Percentiles rank a stretch among this genome's conserved stretches.
phyloP scores from a whole-genome alignment of 1,284 basidiomycete genomes.

The Ganoderma leucocontextum region DNA sequence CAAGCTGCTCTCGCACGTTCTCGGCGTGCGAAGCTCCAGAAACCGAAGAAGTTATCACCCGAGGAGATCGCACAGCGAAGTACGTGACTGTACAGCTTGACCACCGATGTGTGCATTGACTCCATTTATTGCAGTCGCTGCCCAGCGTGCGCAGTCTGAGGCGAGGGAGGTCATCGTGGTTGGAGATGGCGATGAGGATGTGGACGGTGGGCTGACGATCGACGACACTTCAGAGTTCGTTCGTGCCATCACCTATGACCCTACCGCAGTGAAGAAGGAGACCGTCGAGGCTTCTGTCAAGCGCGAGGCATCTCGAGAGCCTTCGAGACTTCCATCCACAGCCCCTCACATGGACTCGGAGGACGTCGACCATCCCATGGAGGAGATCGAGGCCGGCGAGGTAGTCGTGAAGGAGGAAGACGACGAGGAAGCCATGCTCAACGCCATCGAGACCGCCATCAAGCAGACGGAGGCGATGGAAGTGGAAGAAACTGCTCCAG shows the following conservation, averaged over 20 bases:
- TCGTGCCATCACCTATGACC: conserved; percentile 81
- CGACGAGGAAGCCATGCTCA: conserved; percentile 74
- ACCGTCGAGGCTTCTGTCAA: conserved; percentile 46
- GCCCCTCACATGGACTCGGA: conserved; percentile 39
- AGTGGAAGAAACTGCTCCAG: conserved; percentile 40
- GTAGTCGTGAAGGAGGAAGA: conserved; percentile 80
- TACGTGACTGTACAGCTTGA: conserved; percentile 48
- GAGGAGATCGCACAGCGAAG: conserved; percentile 87
- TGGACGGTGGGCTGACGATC: conserved; percentile 78
- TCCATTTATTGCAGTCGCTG: conserved; percentile 59
- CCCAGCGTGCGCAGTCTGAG: conserved; percentile 65
- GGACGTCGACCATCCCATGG: conserved; percentile 49
- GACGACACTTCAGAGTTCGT: conserved; percentile 99
- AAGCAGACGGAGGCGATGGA: conserved; percentile 67
- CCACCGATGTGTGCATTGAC: conserved; percentile 15
- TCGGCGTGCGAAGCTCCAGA: conserved; percentile 83
- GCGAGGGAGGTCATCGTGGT: conserved; percentile 62
- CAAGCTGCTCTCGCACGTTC: conserved; percentile 92
- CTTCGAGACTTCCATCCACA: conserved; percentile 48
- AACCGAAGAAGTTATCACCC: conserved; percentile 80
- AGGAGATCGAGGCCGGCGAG: conserved; percentile 84
- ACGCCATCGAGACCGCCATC: conserved; percentile 75
- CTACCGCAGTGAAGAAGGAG: conserved; percentile 55
- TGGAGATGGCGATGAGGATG: conserved; percentile 62
- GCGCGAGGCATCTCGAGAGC: conserved; percentile 44